phyloP scores from a whole-genome alignment of 331 rosid genomes.

The Quercus lobata region DNA sequence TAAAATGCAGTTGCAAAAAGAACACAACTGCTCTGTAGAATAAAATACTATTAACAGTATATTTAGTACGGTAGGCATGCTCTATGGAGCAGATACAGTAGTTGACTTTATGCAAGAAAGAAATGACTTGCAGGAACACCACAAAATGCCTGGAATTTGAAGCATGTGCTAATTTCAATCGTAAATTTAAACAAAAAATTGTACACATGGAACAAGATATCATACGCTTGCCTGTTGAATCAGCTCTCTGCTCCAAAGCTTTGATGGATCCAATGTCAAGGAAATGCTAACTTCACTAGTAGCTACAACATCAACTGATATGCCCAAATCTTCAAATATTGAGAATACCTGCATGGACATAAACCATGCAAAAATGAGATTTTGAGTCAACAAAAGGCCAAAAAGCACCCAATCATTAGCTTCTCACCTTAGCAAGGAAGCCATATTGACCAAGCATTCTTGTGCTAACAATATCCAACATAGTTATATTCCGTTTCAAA shows the following conservation, averaged over 20 bases:
- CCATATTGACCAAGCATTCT: slow-evolving; percentile 98
- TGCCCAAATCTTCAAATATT: slow-evolving; percentile 87
- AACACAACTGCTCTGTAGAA: background rate
- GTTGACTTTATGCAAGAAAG: background rate
- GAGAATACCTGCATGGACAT: slow-evolving; percentile 67
- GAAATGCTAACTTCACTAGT: slow-evolving; percentile 98
- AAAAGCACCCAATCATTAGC: background rate
- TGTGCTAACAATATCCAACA: slow-evolving; percentile 97
- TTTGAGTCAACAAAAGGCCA: slow-evolving; percentile 3
- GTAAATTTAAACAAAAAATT: slow-evolving; percentile 8
- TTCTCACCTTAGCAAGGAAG: slow-evolving; percentile 90
- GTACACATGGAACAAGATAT: slow-evolving; percentile 14
- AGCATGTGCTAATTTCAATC: background rate
- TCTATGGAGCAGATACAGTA: background rate
- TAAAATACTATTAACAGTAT: background rate
- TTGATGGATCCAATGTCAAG: slow-evolving; percentile 92
- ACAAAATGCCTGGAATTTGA: background rate
- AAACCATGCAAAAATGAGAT: slow-evolving; percentile 6
- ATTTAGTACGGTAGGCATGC: background rate
- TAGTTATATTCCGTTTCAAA: slow-evolving; percentile 80
- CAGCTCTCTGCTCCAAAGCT: slow-evolving; percentile 97
- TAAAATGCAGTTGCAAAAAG: background rate
- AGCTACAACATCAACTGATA: slow-evolving; percentile 96
- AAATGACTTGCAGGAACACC: background rate
- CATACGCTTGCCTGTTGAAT: slow-evolving; percentile 91